Evolutionary conservation across 2,329 filamentous ascomycete species (phyloP), one percentile per base, ranked within the genome.

Genomic region (Davidsoniella australis): DNA sequence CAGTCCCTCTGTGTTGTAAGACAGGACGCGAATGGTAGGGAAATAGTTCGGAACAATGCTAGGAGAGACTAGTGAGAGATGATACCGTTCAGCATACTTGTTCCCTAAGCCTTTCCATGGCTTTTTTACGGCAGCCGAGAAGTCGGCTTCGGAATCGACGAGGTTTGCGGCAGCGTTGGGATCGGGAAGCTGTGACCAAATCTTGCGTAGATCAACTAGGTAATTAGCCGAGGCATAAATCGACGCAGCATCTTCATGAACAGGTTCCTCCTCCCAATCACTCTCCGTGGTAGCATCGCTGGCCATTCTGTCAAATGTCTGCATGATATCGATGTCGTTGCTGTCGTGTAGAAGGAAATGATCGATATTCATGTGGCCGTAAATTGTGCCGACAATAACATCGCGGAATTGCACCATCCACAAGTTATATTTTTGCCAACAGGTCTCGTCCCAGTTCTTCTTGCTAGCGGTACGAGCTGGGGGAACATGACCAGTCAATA

Each of bases 351-450:
- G 67, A 59, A 96, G 75, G 64, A 98, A 98, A 63, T 98, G 91
- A 58, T 98, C 91, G 55, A 95, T 84, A 60, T 98, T 98, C 91
- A 98, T 96, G 62, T 98, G 91, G 1, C 89, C 91, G 59, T 83
- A 98, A 5, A 94, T 60, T 23, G 78, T 78, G 10, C 76, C 78
- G 17, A 88, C 72, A 17, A 98, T 72, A 37, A 98, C 81, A 62
- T 98, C 91, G 33, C 91, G 82, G 63, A 87, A 98, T 62, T 93
- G 86, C 56, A 78, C 75, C 58, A 89, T 67, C 86, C 88, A 96
- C 3, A 96, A 67, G 0, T 86, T 83, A 64, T 94, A 98, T 62
- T 94, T 95, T 62, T 95, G 89, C 88, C 89, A 98, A 66, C 91
- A 98, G 0, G 84, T 87, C 68, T 96, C 89, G 56, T 95, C 87